These are phyloP conservation scores for Pseudonectria foliicola DNA, from an alignment of 2,329 filamentous ascomycete species.

Conservation along the genomic window DNA sequence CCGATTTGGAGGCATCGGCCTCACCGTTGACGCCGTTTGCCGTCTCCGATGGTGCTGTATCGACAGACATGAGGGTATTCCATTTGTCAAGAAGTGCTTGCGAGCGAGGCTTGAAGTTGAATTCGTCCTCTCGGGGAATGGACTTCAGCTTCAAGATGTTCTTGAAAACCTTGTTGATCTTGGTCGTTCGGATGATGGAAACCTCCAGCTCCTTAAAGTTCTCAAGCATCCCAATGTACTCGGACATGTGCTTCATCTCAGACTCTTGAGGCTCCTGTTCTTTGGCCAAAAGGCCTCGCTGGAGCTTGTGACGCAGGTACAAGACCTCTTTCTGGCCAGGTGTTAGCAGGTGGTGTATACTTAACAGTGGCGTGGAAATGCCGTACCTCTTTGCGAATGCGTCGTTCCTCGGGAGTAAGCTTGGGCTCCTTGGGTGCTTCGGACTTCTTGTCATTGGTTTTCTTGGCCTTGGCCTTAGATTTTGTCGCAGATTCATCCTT, in stretches of 20 bases:
- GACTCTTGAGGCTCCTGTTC: constrained; percentile 81
- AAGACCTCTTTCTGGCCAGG: constrained; percentile 63
- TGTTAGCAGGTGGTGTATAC: constrained; percentile 25
- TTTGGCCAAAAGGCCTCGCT: constrained; percentile 83
- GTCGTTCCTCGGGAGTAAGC: constrained; percentile 50
- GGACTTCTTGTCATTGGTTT: constrained; percentile 51
- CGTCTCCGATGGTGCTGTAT: constrained; percentile 34
- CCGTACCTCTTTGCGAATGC: constrained; percentile 51
- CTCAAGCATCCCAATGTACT: constrained; percentile 76
- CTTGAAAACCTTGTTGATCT: constrained; percentile 98
- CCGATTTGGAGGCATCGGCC: constrained; percentile 25
- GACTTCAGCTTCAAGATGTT: constrained; percentile 80
- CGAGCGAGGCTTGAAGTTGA: constrained; percentile 80
- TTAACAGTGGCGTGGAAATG: background rate
- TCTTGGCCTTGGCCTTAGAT: constrained; percentile 48
- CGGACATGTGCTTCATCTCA: constrained; percentile 72
- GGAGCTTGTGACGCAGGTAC: constrained; percentile 87
- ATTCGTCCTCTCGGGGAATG: constrained; percentile 85
- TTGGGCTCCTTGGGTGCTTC: constrained; percentile 49
- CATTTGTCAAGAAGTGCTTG: constrained; percentile 76
- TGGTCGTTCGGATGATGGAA: constrained; percentile 80
- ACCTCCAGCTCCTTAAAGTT: constrained; percentile 73
- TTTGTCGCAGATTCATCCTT: constrained; percentile 49
- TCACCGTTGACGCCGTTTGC: constrained; percentile 45
- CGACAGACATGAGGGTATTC: constrained; percentile 71